Evolutionary conservation across 163 green algal species (phyloP).

Genomic region (Chlorella variabilis): DNA sequence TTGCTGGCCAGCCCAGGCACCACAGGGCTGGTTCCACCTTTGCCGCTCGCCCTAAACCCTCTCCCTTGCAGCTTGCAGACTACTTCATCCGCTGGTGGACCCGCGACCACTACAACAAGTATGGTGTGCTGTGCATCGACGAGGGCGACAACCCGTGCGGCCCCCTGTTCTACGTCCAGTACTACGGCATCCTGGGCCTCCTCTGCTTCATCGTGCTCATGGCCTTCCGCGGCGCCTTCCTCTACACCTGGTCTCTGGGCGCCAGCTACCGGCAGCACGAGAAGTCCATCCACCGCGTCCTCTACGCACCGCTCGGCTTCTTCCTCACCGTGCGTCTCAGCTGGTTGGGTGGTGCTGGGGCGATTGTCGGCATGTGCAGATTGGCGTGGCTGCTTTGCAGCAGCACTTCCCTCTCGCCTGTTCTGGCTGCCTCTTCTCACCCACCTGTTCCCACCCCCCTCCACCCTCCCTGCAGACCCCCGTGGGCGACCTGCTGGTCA

Average conservation of each 20-base stretch:
- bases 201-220: conserved; percentile 62
- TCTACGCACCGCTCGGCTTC: conserved; percentile 63
- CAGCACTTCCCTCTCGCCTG: neutral
- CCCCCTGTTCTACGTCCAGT: conserved; percentile 53
- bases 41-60: neutral
- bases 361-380: conserved; percentile 1
- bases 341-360: too few relatives aligned
- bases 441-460: too few relatives aligned
- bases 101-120: conserved; percentile 34
- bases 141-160: neutral
- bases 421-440: too few relatives aligned
- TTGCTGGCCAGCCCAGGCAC: neutral
- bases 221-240: conserved; percentile 40
- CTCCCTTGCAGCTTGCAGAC: conserved; percentile 36
- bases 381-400: neutral
- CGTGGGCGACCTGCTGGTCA: conserved; percentile 67
- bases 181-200: conserved; percentile 54
- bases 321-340: too few relatives aligned
- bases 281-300: conserved; percentile 48
- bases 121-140: conserved; percentile 3
- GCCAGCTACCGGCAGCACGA: conserved; percentile 35
- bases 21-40: neutral
- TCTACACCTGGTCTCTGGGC: conserved; percentile 45
- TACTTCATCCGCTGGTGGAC: conserved; percentile 63
- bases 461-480: conserved; percentile 44